Conservation (phyloP, 2,329 filamentous ascomycete genomes). For the Chalara sp. region DNA sequence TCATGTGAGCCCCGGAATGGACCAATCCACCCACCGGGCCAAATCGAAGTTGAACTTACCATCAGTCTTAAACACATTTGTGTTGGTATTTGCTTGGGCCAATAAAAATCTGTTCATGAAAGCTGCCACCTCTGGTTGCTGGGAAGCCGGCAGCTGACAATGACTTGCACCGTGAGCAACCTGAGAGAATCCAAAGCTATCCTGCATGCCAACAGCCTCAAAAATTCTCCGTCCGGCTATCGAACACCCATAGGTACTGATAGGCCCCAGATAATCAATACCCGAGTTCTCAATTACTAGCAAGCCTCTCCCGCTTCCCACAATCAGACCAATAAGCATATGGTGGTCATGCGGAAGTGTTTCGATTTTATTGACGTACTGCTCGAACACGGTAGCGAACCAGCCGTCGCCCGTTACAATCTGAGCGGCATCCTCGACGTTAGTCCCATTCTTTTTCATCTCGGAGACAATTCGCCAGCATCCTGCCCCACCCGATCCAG, state of each 20-base stretch:
- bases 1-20: neutral
- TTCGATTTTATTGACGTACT: constrained; percentile 38
- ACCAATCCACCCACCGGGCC: neutral
- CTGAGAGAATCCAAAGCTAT: constrained; percentile 45
- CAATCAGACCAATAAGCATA: constrained; percentile 49
- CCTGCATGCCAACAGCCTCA: constrained; percentile 43
- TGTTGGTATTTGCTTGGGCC: neutral
- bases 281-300: constrained; percentile 47
- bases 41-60: neutral
- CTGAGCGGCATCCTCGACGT: constrained; percentile 53
- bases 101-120: constrained; percentile 43
- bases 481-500: constrained; percentile 52
- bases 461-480: constrained; percentile 52
- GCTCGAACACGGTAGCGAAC: constrained; percentile 51
- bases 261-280: constrained; percentile 44
- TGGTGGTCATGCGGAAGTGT: constrained; percentile 50
- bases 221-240: constrained; percentile 46
- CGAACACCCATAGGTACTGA: constrained; percentile 47
- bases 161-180: constrained; percentile 38
- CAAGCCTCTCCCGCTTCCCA: constrained; percentile 40
- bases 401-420: constrained; percentile 56
- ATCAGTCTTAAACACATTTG: neutral
- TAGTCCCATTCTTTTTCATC: constrained; percentile 44
- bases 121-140: constrained; percentile 37
- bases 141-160: constrained; percentile 42